These are phyloP conservation scores for Mortierella sp. DNA, from an alignment of 371 early-diverging fungal species.

Conservation along the genomic window DNA sequence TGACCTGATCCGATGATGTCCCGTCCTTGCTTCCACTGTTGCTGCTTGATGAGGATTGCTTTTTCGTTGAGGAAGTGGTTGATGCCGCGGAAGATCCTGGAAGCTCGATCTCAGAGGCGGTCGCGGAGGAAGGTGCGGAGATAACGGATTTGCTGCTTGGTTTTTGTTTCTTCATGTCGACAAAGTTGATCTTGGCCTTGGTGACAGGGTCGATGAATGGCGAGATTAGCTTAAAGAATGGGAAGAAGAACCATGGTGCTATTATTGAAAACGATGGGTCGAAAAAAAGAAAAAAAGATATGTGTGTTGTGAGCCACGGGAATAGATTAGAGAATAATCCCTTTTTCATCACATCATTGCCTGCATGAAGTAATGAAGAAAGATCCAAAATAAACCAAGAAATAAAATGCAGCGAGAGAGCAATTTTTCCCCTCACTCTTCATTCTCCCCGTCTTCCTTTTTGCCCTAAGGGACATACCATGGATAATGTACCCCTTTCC, in stretches of 20 bases:
- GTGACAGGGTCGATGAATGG: constrained; percentile 96
- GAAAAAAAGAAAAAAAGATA: not conserved
- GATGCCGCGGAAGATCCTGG: not conserved
- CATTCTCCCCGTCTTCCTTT: not conserved
- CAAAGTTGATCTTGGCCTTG: constrained; percentile 88
- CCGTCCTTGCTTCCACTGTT: constrained; percentile 31
- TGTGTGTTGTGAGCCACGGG: not conserved
- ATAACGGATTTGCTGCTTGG: constrained; percentile 14
- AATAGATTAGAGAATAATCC: constrained; percentile 12
- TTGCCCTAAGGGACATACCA: constrained; percentile 45
- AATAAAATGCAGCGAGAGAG: constrained; percentile 1
- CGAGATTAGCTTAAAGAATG: constrained; percentile 83
- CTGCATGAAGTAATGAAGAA: not conserved
- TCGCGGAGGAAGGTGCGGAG: constrained; percentile 47
- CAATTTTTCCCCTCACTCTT: not conserved
- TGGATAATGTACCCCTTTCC: constrained; percentile 72
- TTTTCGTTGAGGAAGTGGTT: constrained; percentile 9
- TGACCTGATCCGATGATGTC: constrained; percentile 61
- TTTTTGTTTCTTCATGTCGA: constrained; percentile 70
- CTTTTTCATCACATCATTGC: not conserved
- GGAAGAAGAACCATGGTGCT: constrained; percentile 93
- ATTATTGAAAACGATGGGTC: not conserved
- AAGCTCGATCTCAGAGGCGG: constrained; percentile 38
- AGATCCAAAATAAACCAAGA: not conserved
- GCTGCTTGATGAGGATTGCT: constrained; percentile 1